Conservation (phyloP, 305 asterid genomes). For the Fraxinus angustifolia region DNA sequence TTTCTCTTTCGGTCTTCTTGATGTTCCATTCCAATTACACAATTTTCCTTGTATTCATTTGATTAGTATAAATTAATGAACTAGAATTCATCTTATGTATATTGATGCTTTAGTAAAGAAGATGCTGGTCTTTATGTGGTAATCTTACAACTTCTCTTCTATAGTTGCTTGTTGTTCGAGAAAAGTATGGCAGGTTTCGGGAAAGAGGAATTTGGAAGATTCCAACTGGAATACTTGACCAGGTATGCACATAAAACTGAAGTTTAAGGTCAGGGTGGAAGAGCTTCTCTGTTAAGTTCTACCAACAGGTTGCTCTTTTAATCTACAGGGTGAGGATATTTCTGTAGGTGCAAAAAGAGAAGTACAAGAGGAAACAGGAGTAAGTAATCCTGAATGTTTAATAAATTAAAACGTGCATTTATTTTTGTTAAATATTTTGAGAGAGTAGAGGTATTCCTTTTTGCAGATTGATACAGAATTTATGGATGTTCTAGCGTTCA, state of each 20-base stretch:
- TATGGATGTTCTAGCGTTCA: constrained; percentile 65
- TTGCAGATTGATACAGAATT: constrained; percentile 71
- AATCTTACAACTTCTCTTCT: constrained; percentile 20
- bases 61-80: not conserved
- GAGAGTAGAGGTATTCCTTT: constrained; percentile 15
- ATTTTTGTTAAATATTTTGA: constrained; percentile 15
- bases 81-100: not conserved
- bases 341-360: constrained; percentile 63
- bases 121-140: not conserved
- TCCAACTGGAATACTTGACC: constrained; percentile 75
- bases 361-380: constrained; percentile 86
- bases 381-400: constrained; percentile 35
- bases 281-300: not conserved
- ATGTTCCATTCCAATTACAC: not conserved
- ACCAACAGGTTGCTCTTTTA: constrained; percentile 11
- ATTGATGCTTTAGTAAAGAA: not conserved
- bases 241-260: constrained; percentile 37
- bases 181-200: constrained; percentile 50
- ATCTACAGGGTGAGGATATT: constrained; percentile 68
- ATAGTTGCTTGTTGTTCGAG: constrained; percentile 77
- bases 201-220: constrained; percentile 73
- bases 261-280: constrained; percentile 11
- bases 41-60: not conserved
- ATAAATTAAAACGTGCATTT: not conserved
- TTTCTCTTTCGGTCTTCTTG: not conserved